These are phyloP conservation scores for Colletotrichum sp. DNA, from an alignment of 2,329 filamentous ascomycete species.

Conservation along the genomic window DNA sequence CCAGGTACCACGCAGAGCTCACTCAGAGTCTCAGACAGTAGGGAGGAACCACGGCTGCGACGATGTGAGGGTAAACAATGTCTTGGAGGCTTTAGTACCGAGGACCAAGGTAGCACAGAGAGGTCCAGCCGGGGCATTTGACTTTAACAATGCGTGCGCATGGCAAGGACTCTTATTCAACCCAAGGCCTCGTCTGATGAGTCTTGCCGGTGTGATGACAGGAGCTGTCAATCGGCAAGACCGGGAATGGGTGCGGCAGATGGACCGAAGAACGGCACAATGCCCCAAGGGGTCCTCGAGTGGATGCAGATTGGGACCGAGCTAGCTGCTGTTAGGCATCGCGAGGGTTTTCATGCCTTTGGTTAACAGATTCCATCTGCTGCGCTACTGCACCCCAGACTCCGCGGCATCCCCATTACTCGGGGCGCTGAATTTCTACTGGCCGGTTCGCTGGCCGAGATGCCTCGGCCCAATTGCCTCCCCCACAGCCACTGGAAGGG, in stretches of 20 bases:
- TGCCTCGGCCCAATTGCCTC: conserved; percentile 18
- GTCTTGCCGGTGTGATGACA: not conserved
- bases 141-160: not conserved
- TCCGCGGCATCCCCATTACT: not conserved
- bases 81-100: not conserved
- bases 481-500: conserved; percentile 9
- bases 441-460: conserved; percentile 9
- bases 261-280: not conserved
- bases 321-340: not conserved
- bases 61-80: not conserved
- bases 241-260: not conserved
- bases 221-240: not conserved
- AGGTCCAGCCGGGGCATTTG: not conserved
- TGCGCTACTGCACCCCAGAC: conserved; percentile 18
- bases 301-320: not conserved
- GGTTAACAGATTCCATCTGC: not conserved
- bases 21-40: not conserved
- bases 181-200: not conserved
- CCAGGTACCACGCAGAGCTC: not conserved
- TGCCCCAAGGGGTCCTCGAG: not conserved
- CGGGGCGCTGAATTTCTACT: not conserved
- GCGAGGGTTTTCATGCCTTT: fast-evolving
- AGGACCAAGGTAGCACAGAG: not conserved
- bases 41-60: not conserved
- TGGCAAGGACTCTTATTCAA: not conserved